Evolutionary conservation across 2,329 filamentous ascomycete species (phyloP).

Genomic region (Colletotrichum trifolii): DNA sequence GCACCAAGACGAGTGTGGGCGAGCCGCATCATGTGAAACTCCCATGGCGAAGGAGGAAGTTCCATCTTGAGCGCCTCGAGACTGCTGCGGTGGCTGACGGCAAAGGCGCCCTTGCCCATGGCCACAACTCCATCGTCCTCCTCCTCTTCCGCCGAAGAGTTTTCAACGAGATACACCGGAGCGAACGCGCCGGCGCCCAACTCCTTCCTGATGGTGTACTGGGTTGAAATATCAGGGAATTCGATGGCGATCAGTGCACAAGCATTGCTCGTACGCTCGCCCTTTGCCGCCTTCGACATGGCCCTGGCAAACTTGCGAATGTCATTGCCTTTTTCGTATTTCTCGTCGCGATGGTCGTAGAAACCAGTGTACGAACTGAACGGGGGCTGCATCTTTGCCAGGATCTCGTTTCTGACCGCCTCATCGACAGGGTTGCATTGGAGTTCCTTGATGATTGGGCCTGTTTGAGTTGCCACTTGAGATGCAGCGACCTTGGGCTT

Average conservation of each 20-base stretch:
- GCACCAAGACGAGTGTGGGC: conserved; percentile 81
- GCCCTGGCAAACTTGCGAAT: conserved; percentile 86
- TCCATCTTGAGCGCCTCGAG: conserved; percentile 97
- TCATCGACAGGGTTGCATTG: conserved; percentile 93
- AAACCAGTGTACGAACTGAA: conserved; percentile 83
- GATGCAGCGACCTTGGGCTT: conserved; percentile 53
- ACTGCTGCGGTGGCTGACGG: conserved; percentile 63
- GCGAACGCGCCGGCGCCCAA: conserved; percentile 95
- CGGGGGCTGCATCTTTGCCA: conserved; percentile 78
- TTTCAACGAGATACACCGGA: conserved; percentile 91
- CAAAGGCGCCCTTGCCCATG: conserved; percentile 73
- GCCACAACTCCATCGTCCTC: conserved; percentile 57
- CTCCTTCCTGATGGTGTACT: conserved; percentile 84
- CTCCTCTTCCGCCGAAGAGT: conserved; percentile 63
- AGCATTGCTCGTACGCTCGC: conserved; percentile 72
- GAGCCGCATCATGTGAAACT: conserved; percentile 94
- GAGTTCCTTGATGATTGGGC: conserved; percentile 80
- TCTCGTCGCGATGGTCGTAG: conserved; percentile 74
- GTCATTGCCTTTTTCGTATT: conserved; percentile 75
- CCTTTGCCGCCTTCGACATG: conserved; percentile 66
- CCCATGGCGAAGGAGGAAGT: conserved; percentile 87
- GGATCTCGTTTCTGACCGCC: conserved; percentile 77
- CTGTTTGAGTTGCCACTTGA: conserved; percentile 63
- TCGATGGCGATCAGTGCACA: conserved; percentile 70
- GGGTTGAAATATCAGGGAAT: conserved; percentile 72